A percentile compares a stretch with the other conserved stretches of the same genome.
Conservation (phyloP, 139 green algal species). For the Coccomyxa sp. region DNA sequence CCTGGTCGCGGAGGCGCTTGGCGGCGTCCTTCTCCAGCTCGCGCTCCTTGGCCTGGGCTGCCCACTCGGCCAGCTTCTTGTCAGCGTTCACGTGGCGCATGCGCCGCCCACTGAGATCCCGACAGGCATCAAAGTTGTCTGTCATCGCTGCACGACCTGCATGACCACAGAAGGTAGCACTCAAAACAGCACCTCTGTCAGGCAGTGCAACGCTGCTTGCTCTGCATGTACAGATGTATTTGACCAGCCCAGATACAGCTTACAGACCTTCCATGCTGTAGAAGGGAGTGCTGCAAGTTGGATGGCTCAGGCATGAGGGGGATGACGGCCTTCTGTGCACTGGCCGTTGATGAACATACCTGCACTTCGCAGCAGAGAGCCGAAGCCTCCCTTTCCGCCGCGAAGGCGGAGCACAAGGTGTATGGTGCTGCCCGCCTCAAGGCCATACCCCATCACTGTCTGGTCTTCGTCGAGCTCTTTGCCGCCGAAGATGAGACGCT, state of each 20-base stretch:
- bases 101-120: constrained; percentile 84
- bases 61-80: constrained; percentile 85
- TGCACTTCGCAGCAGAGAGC: constrained; percentile 78
- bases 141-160: constrained; percentile 79
- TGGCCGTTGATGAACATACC: not conserved
- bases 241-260: not conserved
- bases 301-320: not conserved
- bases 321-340: not conserved
- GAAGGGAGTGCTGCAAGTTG: not conserved
- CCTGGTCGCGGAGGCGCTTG: constrained; percentile 71
- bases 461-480: constrained; percentile 21
- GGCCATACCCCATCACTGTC: not conserved
- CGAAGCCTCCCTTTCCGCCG: constrained; percentile 92
- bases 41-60: constrained; percentile 55
- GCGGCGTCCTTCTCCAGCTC: constrained; percentile 77
- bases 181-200: not conserved
- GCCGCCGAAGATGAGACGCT: constrained; percentile 21
- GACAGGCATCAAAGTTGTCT: constrained; percentile 89
- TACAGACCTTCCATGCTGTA: not conserved
- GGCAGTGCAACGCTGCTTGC: not conserved
- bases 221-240: not conserved
- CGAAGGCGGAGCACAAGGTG: constrained; percentile 49
- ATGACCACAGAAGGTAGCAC: not conserved
- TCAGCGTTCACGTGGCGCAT: constrained; percentile 66
- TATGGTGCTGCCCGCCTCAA: constrained; percentile 24